phyloP scores from a whole-genome alignment of 2,329 filamentous ascomycete genomes.

The Dactylellina haptotyla region DNA sequence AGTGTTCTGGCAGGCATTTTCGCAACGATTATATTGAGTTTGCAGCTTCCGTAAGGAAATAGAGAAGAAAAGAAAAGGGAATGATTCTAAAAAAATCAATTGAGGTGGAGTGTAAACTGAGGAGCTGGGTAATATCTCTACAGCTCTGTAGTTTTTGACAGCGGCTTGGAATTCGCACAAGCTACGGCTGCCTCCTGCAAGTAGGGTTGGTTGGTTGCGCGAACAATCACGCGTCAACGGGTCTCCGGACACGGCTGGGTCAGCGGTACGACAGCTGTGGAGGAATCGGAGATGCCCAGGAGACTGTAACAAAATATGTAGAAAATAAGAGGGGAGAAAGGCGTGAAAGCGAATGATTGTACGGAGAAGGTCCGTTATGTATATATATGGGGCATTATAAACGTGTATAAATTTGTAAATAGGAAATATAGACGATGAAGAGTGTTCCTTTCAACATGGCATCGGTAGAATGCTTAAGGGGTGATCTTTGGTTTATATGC shows the following conservation, averaged over 20 bases:
- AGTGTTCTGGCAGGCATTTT: constrained; percentile 31
- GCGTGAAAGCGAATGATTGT: constrained; percentile 40
- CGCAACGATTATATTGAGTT: background rate
- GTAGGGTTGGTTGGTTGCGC: constrained; percentile 2
- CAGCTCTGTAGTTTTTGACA: constrained; percentile 13
- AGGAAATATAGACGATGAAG: constrained; percentile 13
- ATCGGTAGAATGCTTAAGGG: constrained; percentile 9
- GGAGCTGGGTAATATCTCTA: constrained; percentile 40
- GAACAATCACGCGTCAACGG: background rate
- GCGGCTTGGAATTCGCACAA: constrained; percentile 53
- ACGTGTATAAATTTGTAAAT: constrained; percentile 11
- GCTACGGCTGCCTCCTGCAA: constrained; percentile 12
- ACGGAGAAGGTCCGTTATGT: constrained; percentile 40
- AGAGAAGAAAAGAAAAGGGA: background rate
- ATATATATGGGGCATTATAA: constrained; percentile 40
- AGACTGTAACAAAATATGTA: background rate
- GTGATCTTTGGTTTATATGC: constrained; percentile 2
- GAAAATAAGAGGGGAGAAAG: constrained; percentile 21
- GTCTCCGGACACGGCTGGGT: constrained; percentile 30
- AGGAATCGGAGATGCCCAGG: background rate
- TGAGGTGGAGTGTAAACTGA: background rate
- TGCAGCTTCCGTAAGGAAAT: background rate
- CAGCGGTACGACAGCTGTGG: constrained; percentile 41
- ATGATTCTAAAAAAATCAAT: background rate
- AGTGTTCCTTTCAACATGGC: constrained; percentile 33